These are phyloP conservation scores for Lentinus brumalis DNA, from an alignment of 768 basidiomycete genomes.

Conservation along the genomic window DNA sequence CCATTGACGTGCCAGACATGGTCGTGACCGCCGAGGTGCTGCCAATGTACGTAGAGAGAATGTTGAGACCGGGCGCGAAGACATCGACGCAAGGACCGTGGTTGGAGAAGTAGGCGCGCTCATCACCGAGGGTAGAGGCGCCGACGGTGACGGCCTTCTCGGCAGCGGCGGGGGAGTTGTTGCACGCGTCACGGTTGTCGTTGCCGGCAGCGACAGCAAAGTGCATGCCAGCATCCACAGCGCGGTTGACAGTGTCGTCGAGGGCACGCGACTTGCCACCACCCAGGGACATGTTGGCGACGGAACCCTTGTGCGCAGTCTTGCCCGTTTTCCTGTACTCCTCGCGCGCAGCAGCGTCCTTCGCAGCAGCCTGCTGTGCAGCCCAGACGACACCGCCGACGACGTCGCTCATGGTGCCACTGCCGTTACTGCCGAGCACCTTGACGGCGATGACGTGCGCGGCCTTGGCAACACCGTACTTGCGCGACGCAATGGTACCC, in stretches of 20 bases:
- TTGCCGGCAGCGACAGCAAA: conserved; percentile 95
- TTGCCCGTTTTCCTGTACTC: conserved; percentile 74
- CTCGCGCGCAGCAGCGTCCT: conserved; percentile 59
- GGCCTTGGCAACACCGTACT: conserved; percentile 95
- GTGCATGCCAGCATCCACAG: conserved; percentile 84
- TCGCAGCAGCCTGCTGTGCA: conserved; percentile 49
- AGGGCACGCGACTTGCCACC: conserved; percentile 89
- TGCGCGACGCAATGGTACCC: conserved; percentile 91
- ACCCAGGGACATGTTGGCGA: conserved; percentile 97
- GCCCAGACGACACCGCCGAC: conserved; percentile 88
- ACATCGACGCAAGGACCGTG: conserved; percentile 88
- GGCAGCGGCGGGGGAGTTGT: conserved; percentile 89
- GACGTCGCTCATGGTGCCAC: conserved; percentile 94
- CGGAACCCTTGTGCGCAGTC: conserved; percentile 89
- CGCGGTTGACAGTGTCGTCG: conserved; percentile 82
- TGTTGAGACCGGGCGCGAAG: conserved; percentile 90
- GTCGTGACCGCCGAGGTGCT: conserved; percentile 62
- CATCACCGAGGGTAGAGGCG: conserved; percentile 80
- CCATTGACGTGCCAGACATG: conserved; percentile 93
- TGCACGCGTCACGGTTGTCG: conserved; percentile 88
- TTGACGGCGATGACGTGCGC: conserved; percentile 91
- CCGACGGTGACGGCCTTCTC: conserved; percentile 93
- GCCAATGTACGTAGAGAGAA: conserved; percentile 84
- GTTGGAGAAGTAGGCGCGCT: conserved; percentile 93
- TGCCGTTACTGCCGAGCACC: conserved; percentile 92